Conservation (phyloP, 768 basidiomycete species). For the Suillus bovinus region DNA sequence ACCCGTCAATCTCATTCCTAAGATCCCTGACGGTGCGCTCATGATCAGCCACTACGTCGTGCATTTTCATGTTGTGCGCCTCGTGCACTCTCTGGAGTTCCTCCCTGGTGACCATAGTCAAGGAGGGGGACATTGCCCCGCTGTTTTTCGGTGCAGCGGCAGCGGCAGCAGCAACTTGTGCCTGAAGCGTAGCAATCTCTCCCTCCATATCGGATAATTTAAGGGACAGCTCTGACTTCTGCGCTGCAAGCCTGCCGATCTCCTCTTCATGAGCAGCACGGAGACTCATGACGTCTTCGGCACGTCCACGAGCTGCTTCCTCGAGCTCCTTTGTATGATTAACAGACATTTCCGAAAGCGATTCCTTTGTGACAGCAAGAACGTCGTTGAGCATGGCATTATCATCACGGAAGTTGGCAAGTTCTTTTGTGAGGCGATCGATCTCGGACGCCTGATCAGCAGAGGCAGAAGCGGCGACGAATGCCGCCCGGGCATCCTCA, state of each 20-base stretch:
- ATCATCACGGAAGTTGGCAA: slow-evolving; percentile 68
- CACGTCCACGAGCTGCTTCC: slow-evolving; percentile 67
- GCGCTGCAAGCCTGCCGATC: slow-evolving; percentile 49
- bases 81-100: slow-evolving; percentile 78
- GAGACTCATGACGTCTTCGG: slow-evolving; percentile 68
- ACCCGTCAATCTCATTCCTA: slow-evolving; percentile 56
- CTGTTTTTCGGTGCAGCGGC: slow-evolving; percentile 56
- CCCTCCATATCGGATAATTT: slow-evolving; percentile 76
- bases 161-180: slow-evolving; percentile 46
- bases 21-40: slow-evolving; percentile 55
- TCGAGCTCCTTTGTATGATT: slow-evolving; percentile 76
- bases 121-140: slow-evolving; percentile 40
- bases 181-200: slow-evolving; percentile 67
- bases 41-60: slow-evolving; percentile 70
- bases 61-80: slow-evolving; percentile 80
- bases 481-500: slow-evolving; percentile 57
- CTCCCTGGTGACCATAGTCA: slow-evolving; percentile 62
- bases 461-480: slow-evolving; percentile 39
- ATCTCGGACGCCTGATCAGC: slow-evolving; percentile 56
- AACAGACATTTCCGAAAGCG: slow-evolving; percentile 66
- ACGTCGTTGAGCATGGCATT: slow-evolving; percentile 63
- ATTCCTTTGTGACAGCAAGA: slow-evolving; percentile 67
- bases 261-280: slow-evolving; percentile 62
- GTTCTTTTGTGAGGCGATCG: slow-evolving; percentile 55
- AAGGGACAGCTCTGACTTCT: slow-evolving; percentile 63